Base-by-base conservation (phyloP, 495 filamentous ascomycete genomes). In the Haplographium delicatum region DNA sequence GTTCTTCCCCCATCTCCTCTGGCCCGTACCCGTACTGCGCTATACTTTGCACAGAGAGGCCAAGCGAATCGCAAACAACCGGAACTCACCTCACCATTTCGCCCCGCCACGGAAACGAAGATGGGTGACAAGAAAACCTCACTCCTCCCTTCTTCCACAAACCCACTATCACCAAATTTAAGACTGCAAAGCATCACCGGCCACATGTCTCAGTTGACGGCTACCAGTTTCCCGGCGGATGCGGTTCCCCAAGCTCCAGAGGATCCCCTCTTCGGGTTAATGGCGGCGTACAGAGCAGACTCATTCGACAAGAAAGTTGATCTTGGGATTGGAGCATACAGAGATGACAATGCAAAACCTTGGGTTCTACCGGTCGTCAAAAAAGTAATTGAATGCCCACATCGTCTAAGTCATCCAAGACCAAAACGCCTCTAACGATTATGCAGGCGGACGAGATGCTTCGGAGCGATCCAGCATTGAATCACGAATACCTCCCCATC, bases 401-500 rank as follows among this genome's bases (percentile, higher is more conserved):
- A 35, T 39, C n/a, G n/a, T n/a, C n/a, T n/a, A n/a, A n/a, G n/a
- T n/a, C n/a, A n/a, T n/a, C n/a, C n/a, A n/a, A n/a, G n/a, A n/a
- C n/a, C n/a, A n/a, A n/a, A n/a, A n/a, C n/a, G n/a, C n/a, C n/a
- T n/a, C n/a, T n/a, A n/a, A n/a, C n/a, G n/a, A n/a, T n/a, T n/a
- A n/a, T n/a, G n/a, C 62, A 96, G 94, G 94, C 94, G 44, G 91
- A 97, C 62, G 84, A 89, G 40, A 80, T 86, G 53, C 73, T 97
- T 37, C 85, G 83, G 60, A 85, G 83, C 59, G 91, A 96, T 64
- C 91, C 94, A 53, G 75, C 83, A 42, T 71, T 95, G 44, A 95
- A 99, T 73, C 90, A 97, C 74, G 93, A 99, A 80, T 99, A 97
- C 66, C 88, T 95, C 50, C 91, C 94, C 41, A 99, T 99, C 65